phyloP scores from a whole-genome alignment of 495 filamentous ascomycete species.

The Hyaloscypha finlandica region DNA sequence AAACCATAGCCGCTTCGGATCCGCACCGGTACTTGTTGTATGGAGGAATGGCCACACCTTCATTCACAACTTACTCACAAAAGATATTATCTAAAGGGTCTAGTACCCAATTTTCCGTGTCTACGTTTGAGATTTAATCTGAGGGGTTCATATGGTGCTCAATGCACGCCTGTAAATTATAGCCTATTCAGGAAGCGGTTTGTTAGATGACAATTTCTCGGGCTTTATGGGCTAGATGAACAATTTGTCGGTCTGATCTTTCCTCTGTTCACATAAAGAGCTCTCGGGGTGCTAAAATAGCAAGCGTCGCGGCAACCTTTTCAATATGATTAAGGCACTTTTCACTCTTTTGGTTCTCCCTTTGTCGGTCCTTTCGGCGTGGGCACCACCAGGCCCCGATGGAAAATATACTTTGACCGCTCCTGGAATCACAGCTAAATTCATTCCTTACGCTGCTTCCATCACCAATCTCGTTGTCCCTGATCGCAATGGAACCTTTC shows the following conservation, averaged over 20 bases:
- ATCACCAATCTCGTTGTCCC: constrained; percentile 60
- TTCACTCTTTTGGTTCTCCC: constrained; percentile 9
- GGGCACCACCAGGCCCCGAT: constrained; percentile 18
- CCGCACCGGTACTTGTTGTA: no score
- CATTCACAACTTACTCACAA: no score
- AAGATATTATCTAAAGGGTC: no score
- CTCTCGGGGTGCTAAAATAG: not conserved
- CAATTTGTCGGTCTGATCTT: not conserved
- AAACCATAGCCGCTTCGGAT: no score
- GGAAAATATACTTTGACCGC: constrained; percentile 26
- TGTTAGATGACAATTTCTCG: not conserved
- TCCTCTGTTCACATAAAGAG: not conserved
- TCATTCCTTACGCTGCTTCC: constrained; percentile 56
- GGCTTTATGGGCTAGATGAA: not conserved
- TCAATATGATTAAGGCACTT: constrained; percentile 13
- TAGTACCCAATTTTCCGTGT: no score
- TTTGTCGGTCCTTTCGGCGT: constrained; percentile 5
- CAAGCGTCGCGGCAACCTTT: not conserved
- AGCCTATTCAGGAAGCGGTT: not conserved
- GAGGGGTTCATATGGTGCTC: no score
- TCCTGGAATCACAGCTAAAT: constrained; percentile 37
- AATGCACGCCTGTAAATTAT: no score
- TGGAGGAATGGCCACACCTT: no score
- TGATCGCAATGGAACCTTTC: constrained; percentile 50
- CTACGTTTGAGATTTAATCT: no score